Conservation (phyloP, 306 rosid genomes). For the Hippophae tibetana region DNA sequence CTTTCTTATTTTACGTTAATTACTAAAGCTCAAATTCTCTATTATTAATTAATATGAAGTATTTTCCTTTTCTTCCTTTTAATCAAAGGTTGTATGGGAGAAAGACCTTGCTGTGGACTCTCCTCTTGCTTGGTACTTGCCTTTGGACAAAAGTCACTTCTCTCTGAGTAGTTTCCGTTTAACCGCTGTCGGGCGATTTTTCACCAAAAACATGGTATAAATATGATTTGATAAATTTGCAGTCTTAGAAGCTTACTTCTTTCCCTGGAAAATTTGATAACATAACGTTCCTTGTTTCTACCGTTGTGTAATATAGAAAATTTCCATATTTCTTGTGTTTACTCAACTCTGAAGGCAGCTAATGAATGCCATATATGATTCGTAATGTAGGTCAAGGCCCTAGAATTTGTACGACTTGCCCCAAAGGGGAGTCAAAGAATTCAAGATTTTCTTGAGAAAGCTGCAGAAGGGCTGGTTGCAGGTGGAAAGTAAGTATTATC, state of each 20-base stretch:
- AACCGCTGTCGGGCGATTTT: slow-evolving; percentile 63
- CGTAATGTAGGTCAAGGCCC: slow-evolving; percentile 53
- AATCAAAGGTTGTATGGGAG: slow-evolving; percentile 66
- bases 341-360: slow-evolving; percentile 7
- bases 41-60: not conserved
- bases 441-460: slow-evolving; percentile 82
- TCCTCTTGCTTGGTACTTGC: slow-evolving; percentile 82
- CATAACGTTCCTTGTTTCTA: not conserved
- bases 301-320: slow-evolving; percentile 4
- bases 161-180: slow-evolving; percentile 89
- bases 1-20: too few relatives aligned
- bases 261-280: not conserved
- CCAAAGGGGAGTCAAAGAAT: slow-evolving; percentile 92
- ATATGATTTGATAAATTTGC: slow-evolving; percentile 24
- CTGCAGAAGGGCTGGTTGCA: slow-evolving; percentile 84
- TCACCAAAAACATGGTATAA: slow-evolving; percentile 79
- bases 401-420: slow-evolving; percentile 70
- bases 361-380: slow-evolving; percentile 4
- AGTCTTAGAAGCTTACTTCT: not conserved
- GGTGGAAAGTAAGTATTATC: slow-evolving; percentile 92
- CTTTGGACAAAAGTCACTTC: slow-evolving; percentile 79
- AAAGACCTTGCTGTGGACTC: slow-evolving; percentile 70
- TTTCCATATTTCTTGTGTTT: not conserved
- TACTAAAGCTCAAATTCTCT: not conserved
- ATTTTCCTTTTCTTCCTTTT: slow-evolving; percentile 2